Conservation (phyloP, 495 filamentous ascomycete species). For the Neohortaea acidophila region DNA sequence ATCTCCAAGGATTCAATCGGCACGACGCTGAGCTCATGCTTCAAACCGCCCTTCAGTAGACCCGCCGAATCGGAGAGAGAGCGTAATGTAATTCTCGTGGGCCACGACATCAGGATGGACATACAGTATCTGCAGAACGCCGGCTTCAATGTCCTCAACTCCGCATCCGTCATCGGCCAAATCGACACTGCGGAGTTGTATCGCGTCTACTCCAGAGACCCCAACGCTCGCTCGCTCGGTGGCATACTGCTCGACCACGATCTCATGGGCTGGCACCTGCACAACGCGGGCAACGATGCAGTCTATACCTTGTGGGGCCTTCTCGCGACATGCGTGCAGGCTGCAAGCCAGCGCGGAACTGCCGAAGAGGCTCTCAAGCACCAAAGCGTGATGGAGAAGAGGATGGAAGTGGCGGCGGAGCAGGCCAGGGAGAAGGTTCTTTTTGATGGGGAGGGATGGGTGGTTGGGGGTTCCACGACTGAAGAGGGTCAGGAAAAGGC, state of each 20-base stretch:
- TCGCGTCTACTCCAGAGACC: conserved; percentile 37
- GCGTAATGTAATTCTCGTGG: conserved; percentile 61
- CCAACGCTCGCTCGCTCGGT: conserved; percentile 39
- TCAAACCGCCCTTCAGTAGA: conserved; percentile 32
- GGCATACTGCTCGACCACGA: conserved; percentile 47
- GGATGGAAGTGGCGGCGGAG: conserved; percentile 3
- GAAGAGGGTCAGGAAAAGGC: neutral
- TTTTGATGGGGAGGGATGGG: conserved; percentile 14
- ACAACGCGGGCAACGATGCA: conserved; percentile 95
- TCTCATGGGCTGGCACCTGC: conserved; percentile 47
- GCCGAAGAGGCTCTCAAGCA: conserved; percentile 15
- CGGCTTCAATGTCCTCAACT: conserved; percentile 41
- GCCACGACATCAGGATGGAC: conserved; percentile 54
- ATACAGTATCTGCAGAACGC: conserved; percentile 45
- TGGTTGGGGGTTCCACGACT: conserved; percentile 7
- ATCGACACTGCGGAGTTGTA: conserved; percentile 59
- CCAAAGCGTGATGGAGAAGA: conserved; percentile 10
- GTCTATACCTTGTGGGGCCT: conserved; percentile 66
- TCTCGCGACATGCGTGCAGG: conserved; percentile 38
- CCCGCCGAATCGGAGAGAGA: conserved; percentile 10
- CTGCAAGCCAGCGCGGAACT: neutral
- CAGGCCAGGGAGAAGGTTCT: conserved; percentile 11
- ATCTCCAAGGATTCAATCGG: conserved; percentile 28
- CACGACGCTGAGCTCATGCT: conserved; percentile 32
- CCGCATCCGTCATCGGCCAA: conserved; percentile 41